phyloP scores from a whole-genome alignment of 305 asterid species.

The Withania somnifera region DNA sequence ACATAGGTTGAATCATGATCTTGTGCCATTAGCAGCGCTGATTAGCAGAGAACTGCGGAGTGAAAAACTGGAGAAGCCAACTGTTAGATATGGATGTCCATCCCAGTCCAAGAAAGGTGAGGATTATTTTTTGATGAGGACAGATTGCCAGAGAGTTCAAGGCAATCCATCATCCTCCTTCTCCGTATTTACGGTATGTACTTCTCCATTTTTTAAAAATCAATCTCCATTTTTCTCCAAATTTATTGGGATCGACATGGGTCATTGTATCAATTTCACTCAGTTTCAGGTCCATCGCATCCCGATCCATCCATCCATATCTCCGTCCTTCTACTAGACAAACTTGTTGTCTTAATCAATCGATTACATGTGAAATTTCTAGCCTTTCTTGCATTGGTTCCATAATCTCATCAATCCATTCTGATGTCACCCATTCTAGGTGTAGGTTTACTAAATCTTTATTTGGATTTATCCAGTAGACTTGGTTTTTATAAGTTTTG shows the following conservation, averaged over 20 bases:
- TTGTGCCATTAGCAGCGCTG: constrained; percentile 69
- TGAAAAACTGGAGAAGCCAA: constrained; percentile 75
- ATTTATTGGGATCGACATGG: not conserved
- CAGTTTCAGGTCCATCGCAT: not conserved
- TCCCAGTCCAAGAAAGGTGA: constrained; percentile 79
- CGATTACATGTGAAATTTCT: not conserved
- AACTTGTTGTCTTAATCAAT: not conserved
- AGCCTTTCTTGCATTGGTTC: not conserved
- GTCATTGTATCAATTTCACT: not conserved
- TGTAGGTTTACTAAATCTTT: not conserved
- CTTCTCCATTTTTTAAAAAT: not conserved
- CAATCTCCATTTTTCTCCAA: not conserved
- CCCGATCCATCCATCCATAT: not conserved
- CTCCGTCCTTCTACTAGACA: not conserved
- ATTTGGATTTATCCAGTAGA: not conserved
- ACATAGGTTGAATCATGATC: constrained; percentile 28
- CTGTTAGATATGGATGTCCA: constrained; percentile 59
- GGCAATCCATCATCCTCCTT: constrained; percentile 69
- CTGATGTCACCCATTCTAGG: not conserved
- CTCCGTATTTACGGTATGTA: constrained; percentile 69
- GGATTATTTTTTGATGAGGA: constrained; percentile 55
- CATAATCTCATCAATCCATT: not conserved
- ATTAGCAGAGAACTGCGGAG: constrained; percentile 57
- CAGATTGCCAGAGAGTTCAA: constrained; percentile 67
- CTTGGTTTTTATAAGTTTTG: not conserved